A percentile compares a stretch with the other conserved stretches of the same genome.
phyloP scores from a whole-genome alignment of 495 filamentous ascomycete genomes.

The Penicilliopsis zonata region DNA sequence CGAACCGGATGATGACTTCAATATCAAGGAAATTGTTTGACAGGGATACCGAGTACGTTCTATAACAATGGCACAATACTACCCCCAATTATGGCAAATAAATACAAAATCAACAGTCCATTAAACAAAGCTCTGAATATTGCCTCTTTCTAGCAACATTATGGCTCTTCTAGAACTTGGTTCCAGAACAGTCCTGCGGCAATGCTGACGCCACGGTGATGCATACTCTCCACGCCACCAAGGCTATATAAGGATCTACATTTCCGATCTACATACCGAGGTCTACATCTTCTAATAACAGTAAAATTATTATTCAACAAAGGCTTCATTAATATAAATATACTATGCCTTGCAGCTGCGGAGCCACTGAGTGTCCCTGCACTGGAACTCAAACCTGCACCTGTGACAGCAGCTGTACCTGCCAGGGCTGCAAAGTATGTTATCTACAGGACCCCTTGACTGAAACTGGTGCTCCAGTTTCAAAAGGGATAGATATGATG shows the following conservation, averaged over 20 bases:
- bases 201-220: too few relatives aligned
- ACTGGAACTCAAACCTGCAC: slow-evolving; percentile 24
- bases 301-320: neutral
- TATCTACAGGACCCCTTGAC: slow-evolving; percentile 1
- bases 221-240: too few relatives aligned
- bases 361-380: slow-evolving; percentile 26
- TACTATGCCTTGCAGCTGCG: slow-evolving; percentile 29
- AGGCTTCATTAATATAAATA: neutral
- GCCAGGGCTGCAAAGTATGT: slow-evolving; percentile 38
- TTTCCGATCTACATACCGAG: neutral
- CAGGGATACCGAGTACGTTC: too few relatives aligned
- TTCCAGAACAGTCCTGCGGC: too few relatives aligned
- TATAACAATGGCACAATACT: too few relatives aligned
- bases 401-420: slow-evolving; percentile 26
- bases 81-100: too few relatives aligned
- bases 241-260: neutral
- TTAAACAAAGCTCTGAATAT: too few relatives aligned
- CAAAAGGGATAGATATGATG: slow-evolving; percentile 6
- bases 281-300: neutral
- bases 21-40: too few relatives aligned
- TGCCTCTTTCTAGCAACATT: too few relatives aligned
- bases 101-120: too few relatives aligned
- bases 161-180: too few relatives aligned
- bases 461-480: slow-evolving; percentile 2
- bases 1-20: too few relatives aligned